Percentiles rank a stretch among this genome's conserved stretches.
Evolutionary conservation across 2,329 filamentous ascomycete genomes (phyloP).

Genomic region (Nectriaceae sp.): DNA sequence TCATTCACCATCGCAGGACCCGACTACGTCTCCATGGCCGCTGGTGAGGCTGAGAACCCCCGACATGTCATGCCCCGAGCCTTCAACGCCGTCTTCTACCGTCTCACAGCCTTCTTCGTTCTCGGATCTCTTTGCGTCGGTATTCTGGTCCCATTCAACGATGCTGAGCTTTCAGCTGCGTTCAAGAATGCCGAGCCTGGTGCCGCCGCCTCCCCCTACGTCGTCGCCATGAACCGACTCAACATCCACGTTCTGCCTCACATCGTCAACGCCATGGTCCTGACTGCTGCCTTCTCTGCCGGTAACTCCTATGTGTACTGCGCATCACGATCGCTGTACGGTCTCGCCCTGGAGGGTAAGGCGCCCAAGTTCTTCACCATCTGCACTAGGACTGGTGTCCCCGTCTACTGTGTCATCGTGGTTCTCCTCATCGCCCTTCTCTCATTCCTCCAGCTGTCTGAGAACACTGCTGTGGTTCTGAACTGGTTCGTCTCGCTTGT

Average conservation of each 20-base stretch:
- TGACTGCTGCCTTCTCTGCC: constrained; percentile 67
- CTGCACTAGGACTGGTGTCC: constrained; percentile 67
- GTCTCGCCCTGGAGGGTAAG: constrained; percentile 68
- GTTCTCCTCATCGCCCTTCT: constrained; percentile 70
- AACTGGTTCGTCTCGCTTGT: constrained; percentile 70
- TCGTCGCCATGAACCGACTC: constrained; percentile 68
- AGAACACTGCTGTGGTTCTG: constrained; percentile 66
- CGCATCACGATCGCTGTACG: constrained; percentile 68
- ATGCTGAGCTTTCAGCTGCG: constrained; percentile 60
- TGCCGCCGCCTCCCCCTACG: constrained; percentile 69
- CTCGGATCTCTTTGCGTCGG: constrained; percentile 73
- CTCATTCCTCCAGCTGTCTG: constrained; percentile 72
- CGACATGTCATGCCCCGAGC: constrained; percentile 70
- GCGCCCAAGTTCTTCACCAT: constrained; percentile 61
- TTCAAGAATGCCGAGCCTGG: constrained; percentile 61
- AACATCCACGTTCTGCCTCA: constrained; percentile 65
- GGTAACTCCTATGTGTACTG: constrained; percentile 68
- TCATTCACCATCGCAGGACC: constrained; percentile 69
- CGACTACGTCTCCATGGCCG: constrained; percentile 69
- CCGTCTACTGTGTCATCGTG: constrained; percentile 69
- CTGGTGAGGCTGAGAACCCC: constrained; percentile 72
- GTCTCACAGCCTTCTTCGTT: constrained; percentile 74
- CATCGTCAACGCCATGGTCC: constrained; percentile 72
- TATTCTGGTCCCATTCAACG: constrained; percentile 70
- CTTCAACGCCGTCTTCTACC: constrained; percentile 79